Evolutionary conservation across 2,329 filamentous ascomycete genomes (phyloP).

Genomic region (Sclerotinia minor): DNA sequence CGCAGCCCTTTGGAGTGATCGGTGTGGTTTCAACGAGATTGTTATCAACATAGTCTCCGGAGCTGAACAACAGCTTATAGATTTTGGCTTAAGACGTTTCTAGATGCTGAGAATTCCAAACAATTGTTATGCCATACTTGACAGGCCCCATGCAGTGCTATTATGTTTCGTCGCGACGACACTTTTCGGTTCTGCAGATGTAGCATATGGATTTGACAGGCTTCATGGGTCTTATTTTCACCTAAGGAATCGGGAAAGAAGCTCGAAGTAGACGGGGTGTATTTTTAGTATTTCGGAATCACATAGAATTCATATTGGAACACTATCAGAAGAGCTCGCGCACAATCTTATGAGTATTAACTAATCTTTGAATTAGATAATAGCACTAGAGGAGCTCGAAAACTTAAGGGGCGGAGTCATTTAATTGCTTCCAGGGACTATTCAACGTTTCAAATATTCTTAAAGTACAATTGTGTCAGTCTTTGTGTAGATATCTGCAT

Average conservation of each 20-base stretch:
- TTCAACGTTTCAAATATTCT: rapidly evolving
- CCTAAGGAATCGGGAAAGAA: too few species aligned
- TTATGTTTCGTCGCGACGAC: background rate
- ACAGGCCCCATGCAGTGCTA: too few species aligned
- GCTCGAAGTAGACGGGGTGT: too few species aligned
- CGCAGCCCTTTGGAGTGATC: background rate
- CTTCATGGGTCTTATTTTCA: background rate
- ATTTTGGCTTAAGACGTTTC: rapidly evolving
- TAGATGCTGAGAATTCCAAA: background rate
- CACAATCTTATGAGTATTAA: background rate
- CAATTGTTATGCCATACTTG: background rate
- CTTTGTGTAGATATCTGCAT: background rate
- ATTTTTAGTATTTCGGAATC: background rate
- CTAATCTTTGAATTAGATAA: rapidly evolving
- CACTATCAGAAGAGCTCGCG: too few species aligned
- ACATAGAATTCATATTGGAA: background rate
- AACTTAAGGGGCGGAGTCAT: background rate
- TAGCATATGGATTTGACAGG: rapidly evolving
- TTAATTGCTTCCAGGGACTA: background rate
- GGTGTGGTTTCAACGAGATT: background rate
- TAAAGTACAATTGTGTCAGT: too few species aligned
- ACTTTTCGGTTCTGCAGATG: background rate
- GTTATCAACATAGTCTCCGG: background rate
- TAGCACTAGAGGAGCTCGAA: rapidly evolving
- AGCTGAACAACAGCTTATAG: rapidly evolving